phyloP scores from a whole-genome alignment of 805 yeast genomes.

The Sugiyamaella lignohabitans region DNA sequence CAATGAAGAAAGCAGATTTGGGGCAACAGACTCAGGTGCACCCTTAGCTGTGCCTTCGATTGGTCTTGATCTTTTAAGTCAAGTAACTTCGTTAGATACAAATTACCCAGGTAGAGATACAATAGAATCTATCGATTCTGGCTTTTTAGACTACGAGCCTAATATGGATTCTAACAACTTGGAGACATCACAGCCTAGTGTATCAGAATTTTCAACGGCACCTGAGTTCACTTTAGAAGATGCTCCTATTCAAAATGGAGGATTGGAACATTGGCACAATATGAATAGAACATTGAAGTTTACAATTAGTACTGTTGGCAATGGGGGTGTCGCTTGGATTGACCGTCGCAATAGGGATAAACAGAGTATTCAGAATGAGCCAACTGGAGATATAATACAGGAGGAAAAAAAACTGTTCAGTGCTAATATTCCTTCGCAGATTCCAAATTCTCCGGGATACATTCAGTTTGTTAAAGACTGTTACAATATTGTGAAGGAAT shows the following conservation, averaged over 20 bases:
- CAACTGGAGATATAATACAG: constrained; percentile 5
- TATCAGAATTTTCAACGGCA: too few relatives aligned
- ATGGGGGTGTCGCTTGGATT: constrained; percentile 28
- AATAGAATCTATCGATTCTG: too few relatives aligned
- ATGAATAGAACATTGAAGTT: constrained; percentile 26
- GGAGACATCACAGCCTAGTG: too few relatives aligned
- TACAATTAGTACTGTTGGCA: constrained; percentile 17
- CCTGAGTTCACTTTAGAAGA: constrained; percentile 12
- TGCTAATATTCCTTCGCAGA: constrained; percentile 14
- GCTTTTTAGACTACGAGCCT: too few relatives aligned
- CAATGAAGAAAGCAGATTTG: too few relatives aligned
- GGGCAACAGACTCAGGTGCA: too few relatives aligned
- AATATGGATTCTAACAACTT: too few relatives aligned
- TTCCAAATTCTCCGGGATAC: constrained; percentile 12
- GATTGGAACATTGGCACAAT: constrained; percentile 19
- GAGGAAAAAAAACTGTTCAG: constrained; percentile 22
- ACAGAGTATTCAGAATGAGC: background rate
- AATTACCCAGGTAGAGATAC: too few relatives aligned
- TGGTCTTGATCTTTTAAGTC: too few relatives aligned
- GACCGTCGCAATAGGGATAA: constrained; percentile 1
- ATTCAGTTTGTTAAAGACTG: constrained; percentile 10
- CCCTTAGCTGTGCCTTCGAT: too few relatives aligned
- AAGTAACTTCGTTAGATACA: too few relatives aligned
- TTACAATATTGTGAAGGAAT: background rate
- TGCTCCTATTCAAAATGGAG: constrained; percentile 27